These are phyloP conservation scores for Volutella citrinella DNA, from an alignment of 2,329 filamentous ascomycete species.

Conservation along the genomic window DNA sequence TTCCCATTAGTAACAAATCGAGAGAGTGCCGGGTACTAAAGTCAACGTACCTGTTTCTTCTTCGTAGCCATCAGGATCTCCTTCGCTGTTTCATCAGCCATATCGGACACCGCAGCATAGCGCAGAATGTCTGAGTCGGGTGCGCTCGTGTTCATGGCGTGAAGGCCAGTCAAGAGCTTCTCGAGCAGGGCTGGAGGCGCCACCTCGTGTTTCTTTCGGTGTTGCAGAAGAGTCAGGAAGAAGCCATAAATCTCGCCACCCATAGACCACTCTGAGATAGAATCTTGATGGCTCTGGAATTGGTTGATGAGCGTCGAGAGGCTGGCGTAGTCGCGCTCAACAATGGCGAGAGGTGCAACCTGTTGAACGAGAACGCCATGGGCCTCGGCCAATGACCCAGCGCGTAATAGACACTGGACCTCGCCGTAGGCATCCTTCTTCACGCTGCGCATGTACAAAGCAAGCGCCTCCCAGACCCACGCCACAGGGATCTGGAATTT, in stretches of 20 bases:
- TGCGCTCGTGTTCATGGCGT: slow-evolving; percentile 48
- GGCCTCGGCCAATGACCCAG: slow-evolving; percentile 73
- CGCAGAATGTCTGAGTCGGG: slow-evolving; percentile 49
- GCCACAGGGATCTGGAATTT: slow-evolving; percentile 67
- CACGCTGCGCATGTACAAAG: slow-evolving; percentile 73
- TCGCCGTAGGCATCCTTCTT: slow-evolving; percentile 67
- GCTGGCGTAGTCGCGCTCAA: slow-evolving; percentile 74
- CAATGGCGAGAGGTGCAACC: slow-evolving; percentile 78
- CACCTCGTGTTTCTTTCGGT: slow-evolving; percentile 38
- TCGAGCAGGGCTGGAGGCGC: slow-evolving; percentile 49
- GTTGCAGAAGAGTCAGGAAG: slow-evolving; percentile 52
- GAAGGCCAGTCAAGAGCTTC: slow-evolving; percentile 54
- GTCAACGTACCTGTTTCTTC: slow-evolving; percentile 56
- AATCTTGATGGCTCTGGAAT: slow-evolving; percentile 62
- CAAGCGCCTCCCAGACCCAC: slow-evolving; percentile 88
- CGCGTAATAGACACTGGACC: slow-evolving; percentile 76
- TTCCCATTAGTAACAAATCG: too few relatives aligned
- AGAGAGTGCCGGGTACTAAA: too few relatives aligned
- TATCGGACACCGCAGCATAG: slow-evolving; percentile 74
- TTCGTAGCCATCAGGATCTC: slow-evolving; percentile 56
- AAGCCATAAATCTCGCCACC: slow-evolving; percentile 77
- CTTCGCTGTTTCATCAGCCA: slow-evolving; percentile 70
- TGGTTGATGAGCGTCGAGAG: slow-evolving; percentile 67
- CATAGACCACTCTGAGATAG: slow-evolving; percentile 69
- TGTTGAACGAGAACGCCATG: slow-evolving; percentile 77